A percentile compares a stretch with the other conserved stretches of the same genome.
These are phyloP conservation scores for Thalassiosira ordinaria DNA, from an alignment of 352 stramenopile species.

Conservation along the genomic window DNA sequence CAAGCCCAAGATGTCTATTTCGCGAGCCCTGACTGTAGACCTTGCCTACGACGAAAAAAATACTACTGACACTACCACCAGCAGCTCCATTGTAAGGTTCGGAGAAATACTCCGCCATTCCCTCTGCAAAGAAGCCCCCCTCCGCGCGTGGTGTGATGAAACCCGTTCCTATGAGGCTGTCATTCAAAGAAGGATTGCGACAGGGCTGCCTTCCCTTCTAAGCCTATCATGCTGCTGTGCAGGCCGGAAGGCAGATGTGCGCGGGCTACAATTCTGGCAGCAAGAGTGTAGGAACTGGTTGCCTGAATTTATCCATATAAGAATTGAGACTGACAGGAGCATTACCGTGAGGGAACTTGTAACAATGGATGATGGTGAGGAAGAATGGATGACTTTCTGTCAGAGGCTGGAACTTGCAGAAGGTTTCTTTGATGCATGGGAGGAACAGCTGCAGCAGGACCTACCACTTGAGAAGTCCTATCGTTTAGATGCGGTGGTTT, in stretches of 20 bases:
- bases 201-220: constrained; percentile 72
- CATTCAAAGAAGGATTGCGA: constrained; percentile 82
- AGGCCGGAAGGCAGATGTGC: constrained; percentile 57
- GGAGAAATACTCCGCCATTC: constrained; percentile 78
- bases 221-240: constrained; percentile 78
- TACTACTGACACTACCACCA: constrained; percentile 21
- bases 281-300: constrained; percentile 67
- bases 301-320: constrained; percentile 81
- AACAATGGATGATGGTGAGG: constrained; percentile 49
- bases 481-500: constrained; percentile 71
- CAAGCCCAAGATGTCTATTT: constrained; percentile 61
- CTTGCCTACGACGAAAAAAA: constrained; percentile 74
- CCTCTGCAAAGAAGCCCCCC: constrained; percentile 78
- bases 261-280: constrained; percentile 77
- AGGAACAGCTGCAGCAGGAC: constrained; percentile 27
- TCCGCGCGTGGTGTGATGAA: constrained; percentile 81
- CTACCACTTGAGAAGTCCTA: constrained; percentile 65
- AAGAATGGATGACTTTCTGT: constrained; percentile 54
- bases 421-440: constrained; percentile 24
- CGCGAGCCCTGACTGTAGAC: constrained; percentile 71
- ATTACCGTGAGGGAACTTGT: constrained; percentile 72
- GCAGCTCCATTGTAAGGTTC: constrained; percentile 61
- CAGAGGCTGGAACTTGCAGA: constrained; percentile 43
- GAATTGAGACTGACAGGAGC: constrained; percentile 67
- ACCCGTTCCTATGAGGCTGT: constrained; percentile 82